A percentile compares a stretch with the other conserved stretches of the same genome.
Evolutionary conservation across 192 early-diverging fungal species (phyloP).

Genomic region (Phlyctochytrium arcticum): DNA sequence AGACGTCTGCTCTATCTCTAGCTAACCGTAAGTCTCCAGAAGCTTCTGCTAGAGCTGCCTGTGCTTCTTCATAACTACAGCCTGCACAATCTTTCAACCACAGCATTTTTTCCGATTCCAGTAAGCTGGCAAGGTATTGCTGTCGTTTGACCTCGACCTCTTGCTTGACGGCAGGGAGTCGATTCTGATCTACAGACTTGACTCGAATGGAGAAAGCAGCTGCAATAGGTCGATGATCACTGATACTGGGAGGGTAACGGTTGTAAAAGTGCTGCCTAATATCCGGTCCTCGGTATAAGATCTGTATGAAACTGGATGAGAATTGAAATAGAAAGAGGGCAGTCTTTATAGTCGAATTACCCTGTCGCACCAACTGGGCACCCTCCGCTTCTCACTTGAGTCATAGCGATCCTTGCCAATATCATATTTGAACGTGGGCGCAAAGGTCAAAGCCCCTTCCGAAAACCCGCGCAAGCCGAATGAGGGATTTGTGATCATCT

Average conservation of each 20-base stretch:
- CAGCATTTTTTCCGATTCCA: slow-evolving; percentile 7
- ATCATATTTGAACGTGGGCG: slow-evolving; percentile 98
- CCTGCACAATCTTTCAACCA: slow-evolving; percentile 2
- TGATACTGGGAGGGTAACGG: slow-evolving; percentile 65
- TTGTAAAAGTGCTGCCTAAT: slow-evolving; percentile 50
- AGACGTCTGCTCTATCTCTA: not conserved
- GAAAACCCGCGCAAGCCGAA: slow-evolving; percentile 74
- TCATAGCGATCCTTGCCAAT: slow-evolving; percentile 73
- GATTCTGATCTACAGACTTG: slow-evolving; percentile 36
- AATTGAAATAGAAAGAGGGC: not conserved
- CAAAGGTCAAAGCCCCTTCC: slow-evolving; percentile 78
- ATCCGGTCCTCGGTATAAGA: slow-evolving; percentile 34
- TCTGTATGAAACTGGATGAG: slow-evolving; percentile 17
- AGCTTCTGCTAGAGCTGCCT: not conserved
- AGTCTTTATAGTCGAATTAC: slow-evolving; percentile 33
- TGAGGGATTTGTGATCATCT: slow-evolving; percentile 46
- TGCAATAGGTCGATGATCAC: slow-evolving; percentile 84
- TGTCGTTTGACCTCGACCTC: slow-evolving; percentile 3
- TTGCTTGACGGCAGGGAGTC: slow-evolving; percentile 1
- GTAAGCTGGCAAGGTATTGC: not conserved
- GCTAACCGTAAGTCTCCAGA: not conserved
- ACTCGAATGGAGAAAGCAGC: slow-evolving; percentile 60
- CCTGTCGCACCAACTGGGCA: slow-evolving; percentile 96
- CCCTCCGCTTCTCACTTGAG: slow-evolving; percentile 86
- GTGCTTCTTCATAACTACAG: not conserved